phyloP scores from a whole-genome alignment of 441 rosid genomes.

The Gossypium trilobum region DNA sequence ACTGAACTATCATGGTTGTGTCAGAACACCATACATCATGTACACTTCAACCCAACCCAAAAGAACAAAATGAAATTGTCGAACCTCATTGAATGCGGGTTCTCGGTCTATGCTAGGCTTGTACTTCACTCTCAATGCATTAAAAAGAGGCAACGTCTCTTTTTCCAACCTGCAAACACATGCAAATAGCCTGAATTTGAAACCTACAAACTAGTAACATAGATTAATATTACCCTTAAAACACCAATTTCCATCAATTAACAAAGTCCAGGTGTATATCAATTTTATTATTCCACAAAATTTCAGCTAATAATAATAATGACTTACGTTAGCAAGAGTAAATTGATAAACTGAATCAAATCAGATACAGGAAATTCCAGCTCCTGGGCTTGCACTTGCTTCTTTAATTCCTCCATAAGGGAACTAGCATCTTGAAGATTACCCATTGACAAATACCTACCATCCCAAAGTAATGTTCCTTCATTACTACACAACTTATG shows the following conservation, averaged over 20 bases:
- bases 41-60: too few species aligned
- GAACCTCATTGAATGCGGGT: constrained; percentile 63
- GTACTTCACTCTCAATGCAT: constrained; percentile 63
- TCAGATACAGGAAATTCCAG: constrained; percentile 57
- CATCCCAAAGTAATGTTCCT: constrained; percentile 9
- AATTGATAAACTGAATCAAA: constrained; percentile 51
- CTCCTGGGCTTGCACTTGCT: constrained; percentile 45
- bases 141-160: constrained; percentile 90
- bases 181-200: too few species aligned
- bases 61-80: background rate
- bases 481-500: background rate
- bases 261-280: too few species aligned
- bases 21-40: constrained; percentile 9
- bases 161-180: constrained; percentile 57
- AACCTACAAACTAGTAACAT: too few species aligned
- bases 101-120: constrained; percentile 70
- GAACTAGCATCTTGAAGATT: constrained; percentile 69
- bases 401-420: constrained; percentile 64
- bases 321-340: constrained; percentile 73
- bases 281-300: too few species aligned
- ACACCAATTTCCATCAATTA: too few species aligned
- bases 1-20: constrained; percentile 32
- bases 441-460: constrained; percentile 76
- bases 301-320: too few species aligned
- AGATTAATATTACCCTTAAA: too few species aligned